Conservation (phyloP, 2,329 filamentous ascomycete genomes). For the Trichoderma oligosporum region DNA sequence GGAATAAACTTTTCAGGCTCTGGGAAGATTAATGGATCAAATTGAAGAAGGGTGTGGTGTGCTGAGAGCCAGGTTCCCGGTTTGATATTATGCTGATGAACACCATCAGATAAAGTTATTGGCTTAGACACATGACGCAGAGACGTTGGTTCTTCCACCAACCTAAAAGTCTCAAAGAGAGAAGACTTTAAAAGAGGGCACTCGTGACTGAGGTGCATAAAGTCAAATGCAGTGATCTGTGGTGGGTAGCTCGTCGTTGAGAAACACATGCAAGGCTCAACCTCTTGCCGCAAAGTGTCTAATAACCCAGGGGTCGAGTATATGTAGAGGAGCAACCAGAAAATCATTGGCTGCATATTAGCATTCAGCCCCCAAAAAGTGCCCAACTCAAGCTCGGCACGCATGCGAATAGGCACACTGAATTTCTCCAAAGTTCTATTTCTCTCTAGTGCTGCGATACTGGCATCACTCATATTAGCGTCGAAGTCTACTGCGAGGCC, state of each 20-base stretch:
- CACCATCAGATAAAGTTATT: slow-evolving; percentile 20
- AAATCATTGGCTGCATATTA: slow-evolving; percentile 24
- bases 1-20: slow-evolving; percentile 24
- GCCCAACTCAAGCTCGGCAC: slow-evolving; percentile 6
- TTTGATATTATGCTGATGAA: slow-evolving; percentile 19
- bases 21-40: slow-evolving; percentile 21
- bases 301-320: slow-evolving; percentile 22
- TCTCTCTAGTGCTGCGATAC: slow-evolving; percentile 20
- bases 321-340: slow-evolving; percentile 24
- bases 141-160: slow-evolving; percentile 24
- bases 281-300: slow-evolving; percentile 22
- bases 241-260: not conserved
- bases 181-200: slow-evolving; percentile 26
- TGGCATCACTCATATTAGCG: slow-evolving; percentile 22
- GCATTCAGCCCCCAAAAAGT: slow-evolving; percentile 25
- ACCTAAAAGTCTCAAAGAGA: slow-evolving; percentile 25
- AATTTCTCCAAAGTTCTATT: slow-evolving; percentile 21
- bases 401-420: slow-evolving; percentile 1
- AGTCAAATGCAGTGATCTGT: slow-evolving; percentile 16
- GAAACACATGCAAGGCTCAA: slow-evolving; percentile 14
- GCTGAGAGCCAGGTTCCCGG: slow-evolving; percentile 25
- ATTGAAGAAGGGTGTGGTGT: slow-evolving; percentile 21
- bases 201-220: not conserved
- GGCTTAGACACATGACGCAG: slow-evolving; percentile 22
- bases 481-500: slow-evolving; percentile 18